Base-by-base conservation (phyloP, 2,329 filamentous ascomycete genomes). In the Penicillium hesseltinei region DNA sequence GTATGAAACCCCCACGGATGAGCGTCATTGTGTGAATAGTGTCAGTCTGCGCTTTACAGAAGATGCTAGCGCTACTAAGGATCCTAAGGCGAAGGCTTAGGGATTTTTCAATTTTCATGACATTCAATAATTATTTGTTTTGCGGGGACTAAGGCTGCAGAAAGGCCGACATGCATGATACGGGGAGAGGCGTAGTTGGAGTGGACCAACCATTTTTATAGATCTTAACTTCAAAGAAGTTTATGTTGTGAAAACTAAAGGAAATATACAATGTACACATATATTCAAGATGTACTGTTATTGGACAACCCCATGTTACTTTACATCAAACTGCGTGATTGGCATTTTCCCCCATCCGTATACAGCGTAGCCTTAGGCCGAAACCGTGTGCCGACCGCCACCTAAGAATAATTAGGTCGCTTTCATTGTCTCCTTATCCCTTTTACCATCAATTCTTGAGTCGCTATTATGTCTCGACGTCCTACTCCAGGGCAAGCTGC, bases 11-110 rank as follows among this genome's bases (percentile, higher is more conserved):
- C 92, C 94, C 5, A 97, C 92, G 21, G 89, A 99, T 73, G 94
- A 99, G 84, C 84, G 94, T 60, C 94, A 99, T 79, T 99, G 94
- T 71, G 94, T 99, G 57, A 99, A 97, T 73, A 94, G 91, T 70
- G 78, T 97, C 52, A 95, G 90, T 72, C 79, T 97, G 76, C 94
- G 87, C 67, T 97, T 99, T 71, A 83, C 80, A 2, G 80, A 90
- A 48, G 88, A 90, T 61, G 83, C 84, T 66, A 77, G 79, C 9
- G 48, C 58, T 21, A 31, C 45, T 3, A 49, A 56, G 45, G 21
- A 63, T 40, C 61, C 52, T 11, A 71, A 72, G 59, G 58, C 71
- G 1, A 72, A 73, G 61, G 71, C 62, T 25, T 73, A 51, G 65
- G 5, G 2, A 4, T 15, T 17, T 19, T 23, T 4, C 5, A 11